phyloP scores from a whole-genome alignment of 2,329 filamentous ascomycete genomes.

The Dothideomycetes sp. region DNA sequence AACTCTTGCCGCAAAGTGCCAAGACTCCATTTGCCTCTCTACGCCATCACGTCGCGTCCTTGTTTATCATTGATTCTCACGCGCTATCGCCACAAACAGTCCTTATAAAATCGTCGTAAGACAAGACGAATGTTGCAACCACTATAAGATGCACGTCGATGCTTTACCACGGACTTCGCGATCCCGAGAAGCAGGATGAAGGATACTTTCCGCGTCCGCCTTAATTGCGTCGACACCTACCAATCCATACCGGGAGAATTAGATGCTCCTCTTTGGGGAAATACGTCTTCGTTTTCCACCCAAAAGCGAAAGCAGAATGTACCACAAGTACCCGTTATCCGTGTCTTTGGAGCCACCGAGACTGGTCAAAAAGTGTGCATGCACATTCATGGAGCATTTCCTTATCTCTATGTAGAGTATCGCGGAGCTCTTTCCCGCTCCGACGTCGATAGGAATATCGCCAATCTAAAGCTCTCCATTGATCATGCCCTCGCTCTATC shows the following conservation, averaged over 20 bases:
- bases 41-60: too few relatives aligned
- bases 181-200: conserved; percentile 5
- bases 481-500: conserved; percentile 81
- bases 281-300: conserved; percentile 42
- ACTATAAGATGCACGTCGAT: background rate
- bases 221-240: conserved; percentile 96
- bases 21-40: too few relatives aligned
- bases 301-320: conserved; percentile 43
- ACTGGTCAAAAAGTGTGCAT: conserved; percentile 93
- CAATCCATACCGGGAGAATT: conserved; percentile 67
- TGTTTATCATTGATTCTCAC: background rate
- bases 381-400: conserved; percentile 90
- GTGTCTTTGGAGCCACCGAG: conserved; percentile 85
- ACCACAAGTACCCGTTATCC: conserved; percentile 72
- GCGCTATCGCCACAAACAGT: too few relatives aligned
- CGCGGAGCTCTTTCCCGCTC: conserved; percentile 45
- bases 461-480: conserved; percentile 71
- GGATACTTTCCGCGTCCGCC: conserved; percentile 62
- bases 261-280: conserved; percentile 57
- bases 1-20: too few relatives aligned
- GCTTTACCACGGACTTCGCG: too few relatives aligned
- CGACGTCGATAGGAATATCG: conserved; percentile 64
- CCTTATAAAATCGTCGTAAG: too few relatives aligned
- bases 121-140: background rate
- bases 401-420: conserved; percentile 90